These are phyloP conservation scores for Metschnikowia anglica DNA, from an alignment of 805 yeast genomes.

Conservation along the genomic window DNA sequence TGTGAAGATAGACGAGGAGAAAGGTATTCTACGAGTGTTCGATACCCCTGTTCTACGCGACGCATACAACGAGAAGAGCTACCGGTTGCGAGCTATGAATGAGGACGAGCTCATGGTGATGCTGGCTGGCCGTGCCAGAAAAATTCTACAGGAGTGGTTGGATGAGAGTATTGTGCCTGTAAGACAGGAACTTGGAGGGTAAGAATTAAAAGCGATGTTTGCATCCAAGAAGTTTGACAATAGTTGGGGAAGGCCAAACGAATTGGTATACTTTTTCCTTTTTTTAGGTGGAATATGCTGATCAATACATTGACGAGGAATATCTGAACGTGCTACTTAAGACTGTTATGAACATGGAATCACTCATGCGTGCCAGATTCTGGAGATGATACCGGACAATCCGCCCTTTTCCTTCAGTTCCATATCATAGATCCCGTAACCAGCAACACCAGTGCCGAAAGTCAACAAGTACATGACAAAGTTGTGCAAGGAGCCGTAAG, in stretches of 20 bases:
- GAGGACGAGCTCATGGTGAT: constrained; percentile 25
- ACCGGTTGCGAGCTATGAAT: constrained; percentile 26
- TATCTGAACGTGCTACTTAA: not conserved
- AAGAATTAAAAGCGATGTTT: not conserved
- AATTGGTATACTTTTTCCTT: not conserved
- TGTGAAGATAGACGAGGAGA: constrained; percentile 31
- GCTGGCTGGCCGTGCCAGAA: constrained; percentile 21
- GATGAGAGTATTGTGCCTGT: constrained; percentile 11
- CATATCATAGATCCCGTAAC: constrained; percentile 68
- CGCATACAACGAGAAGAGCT: constrained; percentile 27
- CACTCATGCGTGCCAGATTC: constrained; percentile 15
- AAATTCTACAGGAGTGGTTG: constrained; percentile 26
- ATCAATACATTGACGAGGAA: constrained; percentile 1
- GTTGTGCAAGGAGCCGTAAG: constrained; percentile 63
- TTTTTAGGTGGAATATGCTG: constrained; percentile 2
- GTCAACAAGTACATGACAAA: constrained; percentile 59
- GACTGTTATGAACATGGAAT: not conserved
- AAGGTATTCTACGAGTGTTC: constrained; percentile 18
- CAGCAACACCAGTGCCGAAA: constrained; percentile 61
- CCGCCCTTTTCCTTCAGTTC: constrained; percentile 67
- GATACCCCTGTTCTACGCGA: constrained; percentile 29
- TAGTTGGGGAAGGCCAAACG: too few species aligned
- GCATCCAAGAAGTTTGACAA: not conserved
- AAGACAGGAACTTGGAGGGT: constrained; percentile 1
- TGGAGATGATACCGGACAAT: constrained; percentile 47